These are phyloP conservation scores for Solanum clarkiae DNA, from an alignment of 257 asterid species.

Conservation along the genomic window DNA sequence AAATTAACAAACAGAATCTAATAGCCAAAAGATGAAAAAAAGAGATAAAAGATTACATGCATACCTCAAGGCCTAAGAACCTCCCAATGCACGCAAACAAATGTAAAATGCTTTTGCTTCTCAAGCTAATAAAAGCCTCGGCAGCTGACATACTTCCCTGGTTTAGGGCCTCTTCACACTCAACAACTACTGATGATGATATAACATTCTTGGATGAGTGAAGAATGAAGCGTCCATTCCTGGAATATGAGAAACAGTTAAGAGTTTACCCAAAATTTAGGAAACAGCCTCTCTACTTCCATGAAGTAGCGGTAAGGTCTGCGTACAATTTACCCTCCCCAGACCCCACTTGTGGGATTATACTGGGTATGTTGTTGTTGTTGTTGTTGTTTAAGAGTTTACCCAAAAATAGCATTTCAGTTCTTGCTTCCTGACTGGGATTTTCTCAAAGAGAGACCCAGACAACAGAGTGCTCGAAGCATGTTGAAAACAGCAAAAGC, in stretches of 20 bases:
- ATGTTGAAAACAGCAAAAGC: not conserved
- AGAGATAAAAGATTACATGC: not conserved
- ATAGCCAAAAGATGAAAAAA: constrained; percentile 2
- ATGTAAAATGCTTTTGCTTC: constrained; percentile 74
- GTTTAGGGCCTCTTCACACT: constrained; percentile 89
- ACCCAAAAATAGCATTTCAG: not conserved
- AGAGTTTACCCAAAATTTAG: constrained; percentile 3
- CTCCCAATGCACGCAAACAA: constrained; percentile 88
- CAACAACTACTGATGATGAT: constrained; percentile 50
- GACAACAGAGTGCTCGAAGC: not conserved
- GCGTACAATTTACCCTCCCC: no score
- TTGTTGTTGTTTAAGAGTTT: constrained; percentile 6
- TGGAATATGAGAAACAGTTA: constrained; percentile 24
- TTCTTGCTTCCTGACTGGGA: not conserved
- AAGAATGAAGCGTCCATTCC: constrained; percentile 89
- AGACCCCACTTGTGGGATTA: no score
- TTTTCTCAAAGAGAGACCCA: not conserved
- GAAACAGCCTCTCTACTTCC: no score
- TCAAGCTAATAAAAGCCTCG: constrained; percentile 64
- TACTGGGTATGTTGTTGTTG: no score
- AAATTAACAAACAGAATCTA: not conserved
- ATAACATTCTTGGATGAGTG: constrained; percentile 69
- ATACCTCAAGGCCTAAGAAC: constrained; percentile 95
- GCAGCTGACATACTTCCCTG: constrained; percentile 76
- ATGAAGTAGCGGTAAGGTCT: no score